Evolutionary conservation across 1,139 yeast species (phyloP).

Genomic region (Fermentozyma sake): DNA sequence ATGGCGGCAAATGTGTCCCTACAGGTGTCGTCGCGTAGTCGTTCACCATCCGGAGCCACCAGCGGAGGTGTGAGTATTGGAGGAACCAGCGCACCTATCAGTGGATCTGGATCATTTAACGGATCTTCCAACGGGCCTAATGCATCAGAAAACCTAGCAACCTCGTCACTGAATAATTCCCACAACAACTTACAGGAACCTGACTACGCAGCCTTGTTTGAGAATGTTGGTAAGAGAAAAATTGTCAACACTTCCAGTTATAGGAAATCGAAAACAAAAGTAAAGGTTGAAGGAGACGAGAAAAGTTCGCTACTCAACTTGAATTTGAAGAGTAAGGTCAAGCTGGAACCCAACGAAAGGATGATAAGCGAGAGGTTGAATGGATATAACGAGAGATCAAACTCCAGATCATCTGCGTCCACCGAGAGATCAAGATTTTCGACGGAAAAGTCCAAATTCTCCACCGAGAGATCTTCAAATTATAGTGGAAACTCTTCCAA

Average conservation of each 20-base stretch:
- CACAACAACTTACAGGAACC: conserved; percentile 23
- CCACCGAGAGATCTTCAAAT: background rate
- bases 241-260: conserved; percentile 22
- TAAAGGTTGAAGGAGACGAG: conserved; percentile 10
- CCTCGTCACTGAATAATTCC: conserved; percentile 11
- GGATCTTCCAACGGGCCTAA: too few species aligned
- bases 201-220: conserved; percentile 44
- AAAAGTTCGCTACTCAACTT: conserved; percentile 5
- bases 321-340: conserved; percentile 4
- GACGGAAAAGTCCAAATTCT: too few species aligned
- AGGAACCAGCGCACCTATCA: too few species aligned
- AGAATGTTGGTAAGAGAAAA: conserved; percentile 42
- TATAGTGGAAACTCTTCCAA: background rate
- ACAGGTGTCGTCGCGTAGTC: conserved; percentile 18
- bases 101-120: too few species aligned
- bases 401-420: too few species aligned
- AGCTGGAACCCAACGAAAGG: conserved; percentile 4
- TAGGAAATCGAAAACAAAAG: conserved; percentile 19
- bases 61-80: too few species aligned
- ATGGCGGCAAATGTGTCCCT: conserved; percentile 9
- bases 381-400: too few species aligned
- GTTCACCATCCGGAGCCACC: conserved; percentile 21
- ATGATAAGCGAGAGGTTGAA: too few species aligned
- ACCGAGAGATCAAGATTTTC: too few species aligned
- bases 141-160: conserved; percentile 6